Percentiles rank a stretch among this genome's conserved stretches.
phyloP scores from a whole-genome alignment of 257 asterid genomes.

The Capsicum rhomboideum region DNA sequence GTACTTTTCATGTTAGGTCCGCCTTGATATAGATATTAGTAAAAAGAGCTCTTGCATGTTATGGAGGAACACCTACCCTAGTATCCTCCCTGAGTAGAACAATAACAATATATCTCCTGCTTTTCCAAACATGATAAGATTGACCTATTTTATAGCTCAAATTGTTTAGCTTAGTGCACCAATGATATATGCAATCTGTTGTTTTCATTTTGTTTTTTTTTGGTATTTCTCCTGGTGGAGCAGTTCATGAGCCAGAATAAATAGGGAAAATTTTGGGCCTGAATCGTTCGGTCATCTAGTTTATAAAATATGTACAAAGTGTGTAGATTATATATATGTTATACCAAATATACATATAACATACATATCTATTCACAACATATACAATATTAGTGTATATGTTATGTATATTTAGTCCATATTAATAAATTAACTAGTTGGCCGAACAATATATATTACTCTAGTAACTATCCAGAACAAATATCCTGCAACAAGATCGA shows the following conservation, averaged over 20 bases:
- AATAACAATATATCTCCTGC: background rate
- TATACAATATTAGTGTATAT: background rate
- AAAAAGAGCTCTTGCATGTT: background rate
- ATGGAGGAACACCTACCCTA: conserved; percentile 15
- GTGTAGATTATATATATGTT: background rate
- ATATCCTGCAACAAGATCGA: background rate
- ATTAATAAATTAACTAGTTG: background rate
- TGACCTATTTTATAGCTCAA: background rate
- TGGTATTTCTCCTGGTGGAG: background rate
- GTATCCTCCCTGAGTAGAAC: too few relatives aligned
- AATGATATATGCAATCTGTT: background rate
- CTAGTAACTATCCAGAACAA: background rate
- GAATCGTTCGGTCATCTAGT: background rate
- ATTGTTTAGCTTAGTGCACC: background rate
- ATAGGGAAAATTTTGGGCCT: background rate
- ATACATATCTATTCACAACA: background rate
- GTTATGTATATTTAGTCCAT: background rate
- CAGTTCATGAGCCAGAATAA: background rate
- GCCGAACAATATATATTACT: background rate
- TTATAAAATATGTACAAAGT: background rate
- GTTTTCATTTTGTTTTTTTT: too few relatives aligned
- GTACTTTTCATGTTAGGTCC: too few relatives aligned
- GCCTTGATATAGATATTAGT: background rate
- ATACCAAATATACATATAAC: background rate
- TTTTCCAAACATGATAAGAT: background rate